Percentiles rank a stretch among this genome's conserved stretches.
phyloP scores from a whole-genome alignment of 306 rosid genomes.

The Glycine tomentella region DNA sequence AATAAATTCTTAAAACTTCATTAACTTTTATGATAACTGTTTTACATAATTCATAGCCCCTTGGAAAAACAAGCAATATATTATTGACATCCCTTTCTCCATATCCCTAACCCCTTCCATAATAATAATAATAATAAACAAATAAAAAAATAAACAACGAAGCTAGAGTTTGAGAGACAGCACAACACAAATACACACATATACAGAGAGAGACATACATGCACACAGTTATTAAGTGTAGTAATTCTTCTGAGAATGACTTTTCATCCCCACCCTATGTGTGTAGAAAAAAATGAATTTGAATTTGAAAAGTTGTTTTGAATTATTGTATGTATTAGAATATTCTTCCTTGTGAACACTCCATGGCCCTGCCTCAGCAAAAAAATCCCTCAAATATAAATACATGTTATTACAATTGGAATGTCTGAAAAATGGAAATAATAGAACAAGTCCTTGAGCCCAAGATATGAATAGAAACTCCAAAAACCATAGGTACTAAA shows the following conservation, averaged over 20 bases:
- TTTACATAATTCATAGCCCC: no score
- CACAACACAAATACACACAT: background rate
- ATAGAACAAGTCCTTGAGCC: background rate
- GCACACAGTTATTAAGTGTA: background rate
- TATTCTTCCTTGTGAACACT: slow-evolving; percentile 5
- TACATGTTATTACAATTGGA: slow-evolving; percentile 49
- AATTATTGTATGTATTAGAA: slow-evolving; percentile 29
- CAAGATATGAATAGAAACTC: slow-evolving; percentile 13
- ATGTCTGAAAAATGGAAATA: slow-evolving; percentile 20
- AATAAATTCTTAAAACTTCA: no score
- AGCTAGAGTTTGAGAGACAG: no score
- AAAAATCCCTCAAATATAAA: slow-evolving; percentile 26
- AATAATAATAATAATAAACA: no score
- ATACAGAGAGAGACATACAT: background rate
- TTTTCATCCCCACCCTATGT: no score
- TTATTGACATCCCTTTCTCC: no score
- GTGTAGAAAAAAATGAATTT: background rate
- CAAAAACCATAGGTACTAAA: background rate
- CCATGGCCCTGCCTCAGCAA: background rate
- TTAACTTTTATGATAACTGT: no score
- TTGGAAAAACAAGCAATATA: no score
- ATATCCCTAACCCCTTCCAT: no score
- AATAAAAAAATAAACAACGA: no score
- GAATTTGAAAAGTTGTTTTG: background rate
- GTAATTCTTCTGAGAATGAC: background rate